Evolutionary conservation across 176 grass and related monocot genomes (phyloP).

Genomic region (Aegilops sharonensis): DNA sequence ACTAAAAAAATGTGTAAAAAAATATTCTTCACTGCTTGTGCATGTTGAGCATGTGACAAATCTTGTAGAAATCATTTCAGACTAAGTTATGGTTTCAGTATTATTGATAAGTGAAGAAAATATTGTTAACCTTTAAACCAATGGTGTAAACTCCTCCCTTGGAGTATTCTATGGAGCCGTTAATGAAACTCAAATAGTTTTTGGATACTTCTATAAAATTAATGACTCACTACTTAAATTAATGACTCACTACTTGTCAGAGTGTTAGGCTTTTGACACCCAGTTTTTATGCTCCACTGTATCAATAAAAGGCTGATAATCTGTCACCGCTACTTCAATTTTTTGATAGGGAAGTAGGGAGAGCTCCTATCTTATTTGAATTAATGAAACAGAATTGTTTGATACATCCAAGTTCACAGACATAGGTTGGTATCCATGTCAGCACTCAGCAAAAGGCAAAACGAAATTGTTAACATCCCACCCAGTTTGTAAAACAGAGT

Average conservation of each 20-base stretch:
- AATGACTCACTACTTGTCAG: background rate
- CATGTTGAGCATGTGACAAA: background rate
- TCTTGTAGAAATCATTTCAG: background rate
- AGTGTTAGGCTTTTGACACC: too few species aligned
- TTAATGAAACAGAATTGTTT: background rate
- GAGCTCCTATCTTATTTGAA: background rate
- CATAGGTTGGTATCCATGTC: background rate
- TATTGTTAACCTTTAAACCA: background rate
- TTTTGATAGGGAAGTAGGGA: background rate
- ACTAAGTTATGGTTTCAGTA: background rate
- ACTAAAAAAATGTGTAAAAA: background rate
- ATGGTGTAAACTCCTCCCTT: background rate
- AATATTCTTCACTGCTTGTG: background rate
- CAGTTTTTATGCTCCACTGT: background rate
- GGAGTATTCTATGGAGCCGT: background rate
- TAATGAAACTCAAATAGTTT: background rate
- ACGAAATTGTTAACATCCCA: background rate
- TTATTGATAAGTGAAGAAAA: background rate
- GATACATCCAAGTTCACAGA: background rate
- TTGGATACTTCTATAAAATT: background rate
- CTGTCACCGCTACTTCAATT: background rate
- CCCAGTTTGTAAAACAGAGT: background rate
- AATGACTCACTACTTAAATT: background rate
- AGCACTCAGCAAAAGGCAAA: background rate
- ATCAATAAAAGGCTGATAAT: background rate